phyloP scores from a whole-genome alignment of 2,329 filamentous ascomycete species.

The Claviceps humidiphila region DNA sequence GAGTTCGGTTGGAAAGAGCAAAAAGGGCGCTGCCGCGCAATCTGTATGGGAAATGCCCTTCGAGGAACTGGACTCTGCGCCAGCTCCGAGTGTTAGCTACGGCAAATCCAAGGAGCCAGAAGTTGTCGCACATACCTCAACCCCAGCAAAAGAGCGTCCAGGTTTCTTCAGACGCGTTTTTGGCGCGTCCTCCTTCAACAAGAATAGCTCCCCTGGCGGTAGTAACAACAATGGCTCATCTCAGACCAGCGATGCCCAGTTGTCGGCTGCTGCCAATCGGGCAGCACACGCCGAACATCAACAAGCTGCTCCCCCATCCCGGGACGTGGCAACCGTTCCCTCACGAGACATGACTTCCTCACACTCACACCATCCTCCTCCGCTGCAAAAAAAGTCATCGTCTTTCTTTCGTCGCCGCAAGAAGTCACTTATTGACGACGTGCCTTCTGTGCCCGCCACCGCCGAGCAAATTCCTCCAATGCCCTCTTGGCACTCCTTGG shows the following conservation, averaged over 20 bases:
- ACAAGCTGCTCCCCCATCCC: conserved; percentile 19
- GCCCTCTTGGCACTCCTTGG: conserved; percentile 20
- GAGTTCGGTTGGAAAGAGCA: conserved; percentile 27
- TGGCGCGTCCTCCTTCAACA: conserved; percentile 48
- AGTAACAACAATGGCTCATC: neutral
- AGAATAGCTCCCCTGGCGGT: conserved; percentile 21
- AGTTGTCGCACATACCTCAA: conserved; percentile 26
- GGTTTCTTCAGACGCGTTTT: conserved; percentile 94
- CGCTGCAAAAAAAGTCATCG: conserved; percentile 78
- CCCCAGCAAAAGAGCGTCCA: conserved; percentile 51
- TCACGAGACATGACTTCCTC: conserved; percentile 33
- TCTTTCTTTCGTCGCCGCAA: conserved; percentile 91
- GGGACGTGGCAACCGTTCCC: conserved; percentile 33
- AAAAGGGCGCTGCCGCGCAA: conserved; percentile 11
- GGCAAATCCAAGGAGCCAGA: conserved; percentile 45
- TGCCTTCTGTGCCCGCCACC: conserved; percentile 43
- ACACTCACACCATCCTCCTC: conserved; percentile 34
- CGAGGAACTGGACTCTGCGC: conserved; percentile 37
- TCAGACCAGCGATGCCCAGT: conserved; percentile 4
- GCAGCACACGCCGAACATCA: conserved; percentile 28
- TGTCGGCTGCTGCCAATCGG: conserved; percentile 20
- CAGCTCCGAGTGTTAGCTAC: conserved; percentile 45
- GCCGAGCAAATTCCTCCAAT: conserved; percentile 29
- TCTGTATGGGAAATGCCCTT: conserved; percentile 16
- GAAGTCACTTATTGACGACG: conserved; percentile 67